Conservation (phyloP, 768 basidiomycete genomes). For the Clavaria fumosa region DNA sequence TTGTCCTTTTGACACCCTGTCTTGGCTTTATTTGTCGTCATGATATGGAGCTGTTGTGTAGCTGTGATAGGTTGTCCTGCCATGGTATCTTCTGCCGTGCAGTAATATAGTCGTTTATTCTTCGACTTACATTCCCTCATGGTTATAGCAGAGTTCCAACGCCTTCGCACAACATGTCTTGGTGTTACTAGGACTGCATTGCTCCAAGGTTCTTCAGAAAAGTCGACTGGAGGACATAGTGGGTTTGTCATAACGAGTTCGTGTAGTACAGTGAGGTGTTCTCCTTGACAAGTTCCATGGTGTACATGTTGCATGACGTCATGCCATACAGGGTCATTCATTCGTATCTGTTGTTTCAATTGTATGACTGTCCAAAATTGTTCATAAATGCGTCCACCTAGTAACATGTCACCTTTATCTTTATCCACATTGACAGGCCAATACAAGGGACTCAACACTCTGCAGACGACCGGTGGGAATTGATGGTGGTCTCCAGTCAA, state of each 20-base stretch:
- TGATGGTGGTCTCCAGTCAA: slow-evolving; percentile 30
- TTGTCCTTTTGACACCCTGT: slow-evolving; percentile 8
- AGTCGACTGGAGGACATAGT: slow-evolving; percentile 13
- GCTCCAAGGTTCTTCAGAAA: slow-evolving; percentile 17
- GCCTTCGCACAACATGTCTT: slow-evolving; percentile 19
- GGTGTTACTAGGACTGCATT: slow-evolving; percentile 23
- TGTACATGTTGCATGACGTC: slow-evolving; percentile 16
- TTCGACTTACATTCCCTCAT: slow-evolving; percentile 12
- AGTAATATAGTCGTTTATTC: slow-evolving; percentile 14
- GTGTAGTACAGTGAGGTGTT: slow-evolving; percentile 16
- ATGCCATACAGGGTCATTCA: slow-evolving; percentile 18
- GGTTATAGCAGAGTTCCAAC: slow-evolving; percentile 21
- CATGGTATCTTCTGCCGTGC: slow-evolving; percentile 18
- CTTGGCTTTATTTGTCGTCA: neutral
- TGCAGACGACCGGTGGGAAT: slow-evolving; percentile 25
- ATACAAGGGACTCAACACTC: slow-evolving; percentile 14
- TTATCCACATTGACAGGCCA: slow-evolving; percentile 2
- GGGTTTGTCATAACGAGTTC: slow-evolving; percentile 13
- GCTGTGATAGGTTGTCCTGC: slow-evolving; percentile 6
- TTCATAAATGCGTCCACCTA: slow-evolving; percentile 16
- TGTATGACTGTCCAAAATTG: slow-evolving; percentile 22
- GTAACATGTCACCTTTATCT: neutral
- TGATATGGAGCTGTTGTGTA: slow-evolving; percentile 6
- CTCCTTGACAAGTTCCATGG: slow-evolving; percentile 12
- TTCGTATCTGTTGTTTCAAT: slow-evolving; percentile 22